Evolutionary conservation across 495 filamentous ascomycete species (phyloP).

Genomic region (Trichoderma gamsii): DNA sequence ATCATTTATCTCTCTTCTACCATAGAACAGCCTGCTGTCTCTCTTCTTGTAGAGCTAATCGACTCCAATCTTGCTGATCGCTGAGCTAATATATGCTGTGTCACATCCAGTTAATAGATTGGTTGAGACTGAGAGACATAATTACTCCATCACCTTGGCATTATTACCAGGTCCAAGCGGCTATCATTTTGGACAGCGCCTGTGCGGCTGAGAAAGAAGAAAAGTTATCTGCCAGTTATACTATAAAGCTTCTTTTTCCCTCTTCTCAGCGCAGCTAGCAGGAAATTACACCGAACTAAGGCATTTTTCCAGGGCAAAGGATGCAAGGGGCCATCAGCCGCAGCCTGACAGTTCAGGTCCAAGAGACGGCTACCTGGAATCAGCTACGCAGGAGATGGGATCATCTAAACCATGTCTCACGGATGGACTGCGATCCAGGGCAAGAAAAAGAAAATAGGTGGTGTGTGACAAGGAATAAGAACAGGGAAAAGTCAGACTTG

Average conservation of each 20-base stretch:
- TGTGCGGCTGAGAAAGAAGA: background rate
- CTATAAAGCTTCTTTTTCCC: background rate
- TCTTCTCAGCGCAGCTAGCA: background rate
- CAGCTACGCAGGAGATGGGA: background rate
- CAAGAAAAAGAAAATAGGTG: background rate
- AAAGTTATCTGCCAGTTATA: background rate
- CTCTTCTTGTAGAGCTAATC: background rate
- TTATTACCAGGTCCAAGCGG: background rate
- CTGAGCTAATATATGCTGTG: background rate
- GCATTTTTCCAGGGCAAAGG: too few relatives aligned
- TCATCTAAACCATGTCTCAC: constrained; percentile 1
- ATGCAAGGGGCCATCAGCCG: background rate
- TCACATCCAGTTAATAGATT: background rate
- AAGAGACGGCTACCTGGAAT: background rate
- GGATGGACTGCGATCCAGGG: background rate
- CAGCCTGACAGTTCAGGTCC: background rate
- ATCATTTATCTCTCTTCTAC: background rate
- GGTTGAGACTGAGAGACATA: background rate
- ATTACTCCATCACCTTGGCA: background rate
- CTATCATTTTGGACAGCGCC: background rate
- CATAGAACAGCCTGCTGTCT: background rate
- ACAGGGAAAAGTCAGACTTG: background rate
- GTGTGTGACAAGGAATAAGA: background rate
- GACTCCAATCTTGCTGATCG: background rate
- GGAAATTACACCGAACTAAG: background rate